Evolutionary conservation across 164 flowering plant species (phyloP).

Genomic region (Tinospora cordifolia): DNA sequence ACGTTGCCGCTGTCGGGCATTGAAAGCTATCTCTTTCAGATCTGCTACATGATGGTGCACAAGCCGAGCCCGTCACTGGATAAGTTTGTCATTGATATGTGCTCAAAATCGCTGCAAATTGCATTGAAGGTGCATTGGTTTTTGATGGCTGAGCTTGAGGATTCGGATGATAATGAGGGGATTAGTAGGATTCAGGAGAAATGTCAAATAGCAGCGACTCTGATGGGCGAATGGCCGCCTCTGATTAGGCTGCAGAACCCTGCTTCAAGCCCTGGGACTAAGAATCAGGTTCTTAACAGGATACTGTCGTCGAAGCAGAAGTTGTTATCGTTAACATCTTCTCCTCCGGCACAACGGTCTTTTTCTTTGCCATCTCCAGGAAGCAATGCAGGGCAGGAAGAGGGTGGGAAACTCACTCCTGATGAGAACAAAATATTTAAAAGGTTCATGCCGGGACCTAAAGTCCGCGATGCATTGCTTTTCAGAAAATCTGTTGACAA

Average conservation of each 20-base stretch:
- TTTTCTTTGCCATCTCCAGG: constrained; percentile 55
- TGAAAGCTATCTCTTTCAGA: constrained; percentile 88
- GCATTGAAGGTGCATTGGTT: constrained; percentile 97
- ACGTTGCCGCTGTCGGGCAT: constrained; percentile 84
- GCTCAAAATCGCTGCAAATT: constrained; percentile 74
- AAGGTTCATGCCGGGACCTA: constrained; percentile 34
- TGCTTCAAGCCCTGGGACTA: constrained; percentile 48
- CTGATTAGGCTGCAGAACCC: constrained; percentile 49
- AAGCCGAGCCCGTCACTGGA: constrained; percentile 96
- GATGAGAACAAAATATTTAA: constrained; percentile 54
- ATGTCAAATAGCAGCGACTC: constrained; percentile 90
- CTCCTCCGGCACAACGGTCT: constrained; percentile 58
- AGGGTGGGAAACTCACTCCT: constrained; percentile 39
- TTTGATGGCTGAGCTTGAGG: constrained; percentile 91
- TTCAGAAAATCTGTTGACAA: constrained; percentile 35
- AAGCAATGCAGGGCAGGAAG: constrained; percentile 41
- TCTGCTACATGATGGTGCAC: constrained; percentile 90
- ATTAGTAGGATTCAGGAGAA: constrained; percentile 95
- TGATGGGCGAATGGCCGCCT: constrained; percentile 95
- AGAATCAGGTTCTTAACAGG: constrained; percentile 69
- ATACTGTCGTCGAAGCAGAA: constrained; percentile 75
- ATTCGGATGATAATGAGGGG: constrained; percentile 90
- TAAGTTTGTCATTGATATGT: constrained; percentile 95
- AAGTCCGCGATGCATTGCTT: constrained; percentile 30
- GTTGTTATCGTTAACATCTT: constrained; percentile 60